Conservation (phyloP, 306 rosid genomes). For the Canavalia gladiata region DNA sequence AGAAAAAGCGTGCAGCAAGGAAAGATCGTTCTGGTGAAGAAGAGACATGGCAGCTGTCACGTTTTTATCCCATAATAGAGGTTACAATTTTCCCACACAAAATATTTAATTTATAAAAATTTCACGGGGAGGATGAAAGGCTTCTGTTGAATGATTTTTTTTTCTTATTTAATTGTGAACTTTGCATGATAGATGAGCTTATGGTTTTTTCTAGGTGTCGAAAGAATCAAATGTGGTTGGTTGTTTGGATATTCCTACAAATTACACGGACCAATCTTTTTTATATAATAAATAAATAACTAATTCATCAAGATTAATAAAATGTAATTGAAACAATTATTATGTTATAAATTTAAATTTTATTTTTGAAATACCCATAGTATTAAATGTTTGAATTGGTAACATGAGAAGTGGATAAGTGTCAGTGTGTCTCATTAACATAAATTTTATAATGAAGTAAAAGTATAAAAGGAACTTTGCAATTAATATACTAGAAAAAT, state of each 20-base stretch:
- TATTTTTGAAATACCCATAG: no score
- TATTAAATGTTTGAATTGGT: no score
- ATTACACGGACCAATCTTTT: no score
- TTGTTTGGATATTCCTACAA: slow-evolving; percentile 32
- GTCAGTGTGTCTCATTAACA: no score
- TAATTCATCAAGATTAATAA: no score
- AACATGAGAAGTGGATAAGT: no score
- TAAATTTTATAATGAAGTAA: no score
- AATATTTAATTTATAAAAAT: slow-evolving; percentile 30
- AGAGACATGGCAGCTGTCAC: slow-evolving; percentile 87
- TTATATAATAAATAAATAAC: no score
- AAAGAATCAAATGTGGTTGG: slow-evolving; percentile 19
- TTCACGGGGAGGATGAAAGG: slow-evolving; percentile 24
- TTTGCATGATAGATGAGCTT: slow-evolving; percentile 27
- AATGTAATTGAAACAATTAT: no score
- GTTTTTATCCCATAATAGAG: slow-evolving; percentile 94
- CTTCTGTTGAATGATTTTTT: slow-evolving; percentile 18
- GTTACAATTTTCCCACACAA: slow-evolving; percentile 47
- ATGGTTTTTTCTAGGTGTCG: slow-evolving; percentile 29
- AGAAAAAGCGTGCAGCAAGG: slow-evolving; percentile 87
- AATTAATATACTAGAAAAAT: no score
- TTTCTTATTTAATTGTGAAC: slow-evolving; percentile 34
- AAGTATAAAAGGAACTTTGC: no score
- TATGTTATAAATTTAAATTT: no score
- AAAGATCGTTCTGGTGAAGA: slow-evolving; percentile 77